Evolutionary conservation across 306 rosid species (phyloP).

Genomic region (Quercus ilex): DNA sequence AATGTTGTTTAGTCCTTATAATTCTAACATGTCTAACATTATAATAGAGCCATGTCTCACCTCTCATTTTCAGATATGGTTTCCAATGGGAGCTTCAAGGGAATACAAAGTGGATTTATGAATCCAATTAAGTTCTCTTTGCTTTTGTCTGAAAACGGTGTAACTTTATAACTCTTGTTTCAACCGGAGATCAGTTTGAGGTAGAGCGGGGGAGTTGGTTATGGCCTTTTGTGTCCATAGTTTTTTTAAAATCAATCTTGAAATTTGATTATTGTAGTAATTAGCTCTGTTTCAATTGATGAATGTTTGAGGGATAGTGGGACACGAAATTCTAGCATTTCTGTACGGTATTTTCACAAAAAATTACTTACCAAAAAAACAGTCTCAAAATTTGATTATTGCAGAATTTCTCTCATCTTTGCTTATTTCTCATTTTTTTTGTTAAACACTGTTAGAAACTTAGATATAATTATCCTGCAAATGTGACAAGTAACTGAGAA

Average conservation of each 20-base stretch:
- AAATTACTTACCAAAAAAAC: background rate
- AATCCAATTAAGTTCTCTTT: background rate
- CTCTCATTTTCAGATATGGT: background rate
- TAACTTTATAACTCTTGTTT: background rate
- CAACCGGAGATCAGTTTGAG: background rate
- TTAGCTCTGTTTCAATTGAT: background rate
- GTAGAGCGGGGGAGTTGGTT: background rate
- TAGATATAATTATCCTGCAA: background rate
- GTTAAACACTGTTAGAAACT: background rate
- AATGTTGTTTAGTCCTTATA: too few species aligned
- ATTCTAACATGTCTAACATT: too few species aligned
- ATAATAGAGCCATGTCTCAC: too few species aligned
- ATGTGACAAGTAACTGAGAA: constrained; percentile 10
- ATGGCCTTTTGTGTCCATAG: background rate
- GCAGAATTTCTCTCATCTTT: background rate
- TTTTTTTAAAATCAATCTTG: background rate
- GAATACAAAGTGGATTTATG: background rate
- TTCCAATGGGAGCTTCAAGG: background rate
- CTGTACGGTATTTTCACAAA: too few species aligned
- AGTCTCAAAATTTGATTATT: background rate
- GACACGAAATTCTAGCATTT: background rate
- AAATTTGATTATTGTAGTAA: background rate
- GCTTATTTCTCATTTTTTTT: background rate
- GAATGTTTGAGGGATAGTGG: too few species aligned
- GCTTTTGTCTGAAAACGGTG: background rate